phyloP scores from a whole-genome alignment of 345 rosid genomes.

The Luvunga scandens region DNA sequence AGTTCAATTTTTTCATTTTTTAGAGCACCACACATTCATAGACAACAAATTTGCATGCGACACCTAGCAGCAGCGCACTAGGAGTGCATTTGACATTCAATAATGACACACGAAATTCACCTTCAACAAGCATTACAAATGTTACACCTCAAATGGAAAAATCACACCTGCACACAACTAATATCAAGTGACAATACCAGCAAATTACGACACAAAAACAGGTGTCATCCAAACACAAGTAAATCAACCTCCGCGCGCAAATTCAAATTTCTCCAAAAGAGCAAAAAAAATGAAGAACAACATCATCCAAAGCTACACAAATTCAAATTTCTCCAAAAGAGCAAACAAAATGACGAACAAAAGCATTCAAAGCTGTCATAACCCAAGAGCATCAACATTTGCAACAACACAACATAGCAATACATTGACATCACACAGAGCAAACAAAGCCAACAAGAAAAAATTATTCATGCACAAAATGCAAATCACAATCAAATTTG shows the following conservation, averaged over 20 bases:
- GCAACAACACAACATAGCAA: not conserved
- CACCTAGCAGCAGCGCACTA: not conserved
- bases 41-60: not conserved
- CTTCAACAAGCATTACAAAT: not conserved
- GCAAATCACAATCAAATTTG: not conserved
- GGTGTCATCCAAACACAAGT: too few species aligned
- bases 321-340: not conserved
- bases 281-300: not conserved
- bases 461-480: not conserved
- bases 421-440: not conserved
- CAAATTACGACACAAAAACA: not conserved
- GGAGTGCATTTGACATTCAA: not conserved
- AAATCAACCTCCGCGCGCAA: not conserved
- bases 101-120: not conserved
- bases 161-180: not conserved
- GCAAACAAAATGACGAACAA: not conserved
- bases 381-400: not conserved
- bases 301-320: not conserved
- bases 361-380: not conserved
- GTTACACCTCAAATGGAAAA: not conserved
- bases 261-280: not conserved
- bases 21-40: too few species aligned
- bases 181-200: not conserved
- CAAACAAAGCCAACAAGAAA: not conserved
- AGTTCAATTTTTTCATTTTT: not conserved